These are phyloP conservation scores for Eucalyptus albens DNA, from an alignment of 345 rosid genomes.

Conservation along the genomic window DNA sequence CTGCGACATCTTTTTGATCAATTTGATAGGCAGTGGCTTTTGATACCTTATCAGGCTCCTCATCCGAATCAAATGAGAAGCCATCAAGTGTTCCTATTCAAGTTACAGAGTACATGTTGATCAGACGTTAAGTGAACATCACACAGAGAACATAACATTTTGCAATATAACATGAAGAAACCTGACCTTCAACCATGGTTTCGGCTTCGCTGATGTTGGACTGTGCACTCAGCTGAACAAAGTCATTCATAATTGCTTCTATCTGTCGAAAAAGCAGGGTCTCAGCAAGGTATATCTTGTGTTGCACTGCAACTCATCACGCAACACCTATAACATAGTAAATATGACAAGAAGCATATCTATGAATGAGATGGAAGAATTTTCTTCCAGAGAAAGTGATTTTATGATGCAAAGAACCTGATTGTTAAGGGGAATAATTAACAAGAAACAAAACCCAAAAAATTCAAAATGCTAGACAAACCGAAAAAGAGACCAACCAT, in stretches of 20 bases:
- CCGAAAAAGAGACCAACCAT: background rate
- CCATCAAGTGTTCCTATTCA: slow-evolving; percentile 79
- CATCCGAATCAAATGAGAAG: slow-evolving; percentile 74
- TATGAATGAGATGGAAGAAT: background rate
- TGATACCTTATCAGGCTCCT: slow-evolving; percentile 52
- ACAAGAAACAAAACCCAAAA: background rate
- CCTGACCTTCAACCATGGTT: slow-evolving; percentile 90
- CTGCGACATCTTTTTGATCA: slow-evolving; percentile 40
- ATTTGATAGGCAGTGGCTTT: slow-evolving; percentile 28
- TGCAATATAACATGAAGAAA: background rate
- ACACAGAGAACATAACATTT: background rate
- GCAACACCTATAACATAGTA: background rate
- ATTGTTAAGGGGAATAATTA: background rate
- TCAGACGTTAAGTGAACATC: background rate
- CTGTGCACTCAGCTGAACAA: slow-evolving; percentile 77
- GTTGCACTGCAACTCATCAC: background rate
- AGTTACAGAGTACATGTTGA: background rate
- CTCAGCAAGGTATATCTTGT: background rate
- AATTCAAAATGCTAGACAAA: background rate
- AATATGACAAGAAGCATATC: background rate
- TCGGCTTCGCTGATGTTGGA: slow-evolving; percentile 80
- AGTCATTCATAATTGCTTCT: slow-evolving; percentile 91
- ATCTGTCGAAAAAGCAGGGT: slow-evolving; percentile 31
- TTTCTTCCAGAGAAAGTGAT: background rate
- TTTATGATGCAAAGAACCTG: background rate